Percentiles rank a stretch among this genome's conserved stretches.
These are phyloP conservation scores for Hygrocybe punicea DNA, from an alignment of 768 basidiomycete genomes.

Conservation along the genomic window DNA sequence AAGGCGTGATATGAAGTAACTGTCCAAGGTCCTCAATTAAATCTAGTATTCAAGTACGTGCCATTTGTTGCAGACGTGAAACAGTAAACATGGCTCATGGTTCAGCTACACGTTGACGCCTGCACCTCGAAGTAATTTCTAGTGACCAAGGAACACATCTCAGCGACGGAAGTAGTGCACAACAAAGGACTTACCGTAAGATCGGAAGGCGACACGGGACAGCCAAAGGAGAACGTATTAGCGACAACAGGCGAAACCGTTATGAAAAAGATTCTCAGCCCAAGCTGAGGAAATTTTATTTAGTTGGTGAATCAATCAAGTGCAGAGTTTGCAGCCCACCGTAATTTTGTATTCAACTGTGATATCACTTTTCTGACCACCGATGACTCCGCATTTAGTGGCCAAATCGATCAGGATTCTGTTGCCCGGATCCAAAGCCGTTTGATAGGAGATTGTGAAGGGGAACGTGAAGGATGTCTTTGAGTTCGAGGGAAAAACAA, in stretches of 20 bases:
- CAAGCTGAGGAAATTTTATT: slow-evolving; percentile 45
- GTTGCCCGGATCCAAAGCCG: slow-evolving; percentile 48
- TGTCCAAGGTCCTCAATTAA: too few relatives aligned
- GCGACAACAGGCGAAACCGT: slow-evolving; percentile 64
- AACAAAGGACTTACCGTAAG: slow-evolving; percentile 24
- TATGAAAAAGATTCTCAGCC: slow-evolving; percentile 60
- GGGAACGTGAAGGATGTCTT: slow-evolving; percentile 74
- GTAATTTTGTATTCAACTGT: slow-evolving; percentile 64
- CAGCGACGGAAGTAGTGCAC: neutral
- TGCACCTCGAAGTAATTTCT: slow-evolving; percentile 6
- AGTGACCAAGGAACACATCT: neutral
- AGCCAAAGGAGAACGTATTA: slow-evolving; percentile 58
- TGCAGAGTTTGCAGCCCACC: slow-evolving; percentile 39
- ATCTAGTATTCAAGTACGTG: too few relatives aligned
- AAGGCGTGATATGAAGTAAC: too few relatives aligned
- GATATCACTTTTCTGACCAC: slow-evolving; percentile 46
- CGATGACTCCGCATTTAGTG: slow-evolving; percentile 55
- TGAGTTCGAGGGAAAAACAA: slow-evolving; percentile 49
- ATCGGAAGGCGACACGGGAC: slow-evolving; percentile 49
- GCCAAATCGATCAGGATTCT: slow-evolving; percentile 60
- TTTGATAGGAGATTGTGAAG: slow-evolving; percentile 62
- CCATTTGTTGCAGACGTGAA: too few relatives aligned
- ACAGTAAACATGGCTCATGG: neutral
- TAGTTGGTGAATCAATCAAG: neutral
- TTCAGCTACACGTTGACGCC: neutral